phyloP scores from a whole-genome alignment of 805 yeast genomes.

The Ogataea paradorogensis region DNA sequence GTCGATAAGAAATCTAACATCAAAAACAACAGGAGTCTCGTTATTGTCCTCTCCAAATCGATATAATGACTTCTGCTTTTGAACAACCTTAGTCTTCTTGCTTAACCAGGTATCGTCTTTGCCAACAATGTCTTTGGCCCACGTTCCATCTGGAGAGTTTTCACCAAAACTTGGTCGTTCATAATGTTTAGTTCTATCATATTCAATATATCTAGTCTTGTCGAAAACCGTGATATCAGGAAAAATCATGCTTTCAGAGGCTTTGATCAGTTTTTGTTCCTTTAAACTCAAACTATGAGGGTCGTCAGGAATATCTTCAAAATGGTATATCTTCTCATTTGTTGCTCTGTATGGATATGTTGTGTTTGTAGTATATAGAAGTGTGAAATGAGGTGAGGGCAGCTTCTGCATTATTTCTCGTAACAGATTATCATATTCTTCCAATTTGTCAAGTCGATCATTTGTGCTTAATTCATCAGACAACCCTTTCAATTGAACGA shows the following conservation, averaged over 20 bases:
- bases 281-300: constrained; percentile 33
- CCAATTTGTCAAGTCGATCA: constrained; percentile 24
- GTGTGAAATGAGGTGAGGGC: constrained; percentile 70
- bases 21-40: constrained; percentile 36
- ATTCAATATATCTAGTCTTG: constrained; percentile 46
- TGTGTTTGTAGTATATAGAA: constrained; percentile 52
- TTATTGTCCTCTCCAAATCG: constrained; percentile 30
- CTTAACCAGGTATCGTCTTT: constrained; percentile 33
- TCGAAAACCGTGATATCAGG: constrained; percentile 52
- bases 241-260: constrained; percentile 43
- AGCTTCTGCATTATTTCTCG: constrained; percentile 58
- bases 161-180: constrained; percentile 31
- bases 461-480: constrained; percentile 42
- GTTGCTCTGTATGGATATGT: constrained; percentile 20
- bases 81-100: constrained; percentile 23
- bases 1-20: constrained; percentile 46
- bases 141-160: constrained; percentile 31
- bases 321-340: constrained; percentile 15
- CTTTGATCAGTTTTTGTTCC: constrained; percentile 23
- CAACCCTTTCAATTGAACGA: constrained; percentile 54
- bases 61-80: constrained; percentile 19
- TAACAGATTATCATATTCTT: constrained; percentile 36
- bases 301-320: constrained; percentile 33
- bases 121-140: constrained; percentile 25
- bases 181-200: constrained; percentile 50